Base-by-base conservation (phyloP, 2,329 filamentous ascomycete genomes). In the Aspergillus sp. region DNA sequence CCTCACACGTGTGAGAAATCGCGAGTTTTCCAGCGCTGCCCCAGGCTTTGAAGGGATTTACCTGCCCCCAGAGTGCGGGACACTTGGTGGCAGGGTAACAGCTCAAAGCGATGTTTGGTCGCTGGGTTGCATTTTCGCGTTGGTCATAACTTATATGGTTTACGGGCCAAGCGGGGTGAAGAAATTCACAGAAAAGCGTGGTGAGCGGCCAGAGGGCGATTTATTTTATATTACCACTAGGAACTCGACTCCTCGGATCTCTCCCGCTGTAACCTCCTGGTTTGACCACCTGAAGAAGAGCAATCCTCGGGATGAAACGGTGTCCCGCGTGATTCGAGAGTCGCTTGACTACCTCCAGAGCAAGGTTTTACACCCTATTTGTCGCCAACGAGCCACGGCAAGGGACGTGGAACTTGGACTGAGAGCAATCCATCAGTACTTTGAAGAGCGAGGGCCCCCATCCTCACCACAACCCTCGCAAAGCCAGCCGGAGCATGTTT, bases 91-190 rank as follows among this genome's bases (percentile, higher is more conserved):
- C 8, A 70, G 59, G 11, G 73, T 77, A 65, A 72, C 66, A 8
- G 66, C 68, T 0, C 66, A 66, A 11, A 76, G 73, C 45, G 75
- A 79, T 60, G 68, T 78, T 0, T 79, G 76, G 76, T 75, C 75
- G 3, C 59, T 78, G 2, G 76, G 75, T 0, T 78, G 75, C 56
- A 70, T 78, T 1, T 62, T 77, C 3, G 77, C 73, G 33, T 67
- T 77, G 4, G 58, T 79, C 0, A 68, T 78, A 24, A 66, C 73
- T 1, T 79, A 75, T 56, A 60, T 78, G 5, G 66, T 72, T 11
- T 63, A 64, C 2, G 75, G 74, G 2, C 58, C 59, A 12, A 53
- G 47, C 1, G 72, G 68, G 12, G 64, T 76, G 9, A 50, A 57
- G 3, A 46, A 49, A 24, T 68, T 66, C 27, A 45, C 59, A 11